phyloP scores from a whole-genome alignment of 495 filamentous ascomycete genomes.

The Xylaria intraflava region DNA sequence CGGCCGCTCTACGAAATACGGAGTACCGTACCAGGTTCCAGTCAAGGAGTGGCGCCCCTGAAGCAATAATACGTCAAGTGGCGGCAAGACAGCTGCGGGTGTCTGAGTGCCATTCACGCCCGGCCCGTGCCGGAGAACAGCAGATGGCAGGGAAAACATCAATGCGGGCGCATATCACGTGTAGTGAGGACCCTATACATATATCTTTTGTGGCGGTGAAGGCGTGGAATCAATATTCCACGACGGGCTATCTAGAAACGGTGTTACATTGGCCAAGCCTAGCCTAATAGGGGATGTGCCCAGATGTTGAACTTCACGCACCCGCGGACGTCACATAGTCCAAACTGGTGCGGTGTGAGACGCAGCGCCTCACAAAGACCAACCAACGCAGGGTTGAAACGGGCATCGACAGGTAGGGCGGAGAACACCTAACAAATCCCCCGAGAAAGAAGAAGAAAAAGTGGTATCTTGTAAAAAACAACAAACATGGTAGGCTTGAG shows the following conservation, averaged over 20 bases:
- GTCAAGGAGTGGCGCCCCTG: too few relatives aligned
- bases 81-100: background rate
- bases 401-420: background rate
- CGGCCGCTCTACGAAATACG: too few relatives aligned
- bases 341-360: background rate
- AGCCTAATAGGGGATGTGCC: background rate
- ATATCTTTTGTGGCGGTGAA: background rate
- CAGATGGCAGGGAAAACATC: background rate
- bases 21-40: too few relatives aligned
- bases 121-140: background rate
- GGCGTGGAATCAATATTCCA: background rate
- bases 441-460: background rate
- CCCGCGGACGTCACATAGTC: conserved; percentile 4
- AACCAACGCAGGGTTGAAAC: background rate
- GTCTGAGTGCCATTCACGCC: background rate
- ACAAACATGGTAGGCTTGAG: conserved; percentile 11
- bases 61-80: too few relatives aligned
- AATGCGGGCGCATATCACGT: background rate
- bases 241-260: background rate
- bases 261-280: background rate
- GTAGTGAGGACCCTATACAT: background rate
- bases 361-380: background rate
- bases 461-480: conserved; percentile 12
- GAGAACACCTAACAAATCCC: conserved; percentile 2
- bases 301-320: background rate